Base-by-base conservation (phyloP, 2,329 filamentous ascomycete species). In the Botryotinia convoluta region DNA sequence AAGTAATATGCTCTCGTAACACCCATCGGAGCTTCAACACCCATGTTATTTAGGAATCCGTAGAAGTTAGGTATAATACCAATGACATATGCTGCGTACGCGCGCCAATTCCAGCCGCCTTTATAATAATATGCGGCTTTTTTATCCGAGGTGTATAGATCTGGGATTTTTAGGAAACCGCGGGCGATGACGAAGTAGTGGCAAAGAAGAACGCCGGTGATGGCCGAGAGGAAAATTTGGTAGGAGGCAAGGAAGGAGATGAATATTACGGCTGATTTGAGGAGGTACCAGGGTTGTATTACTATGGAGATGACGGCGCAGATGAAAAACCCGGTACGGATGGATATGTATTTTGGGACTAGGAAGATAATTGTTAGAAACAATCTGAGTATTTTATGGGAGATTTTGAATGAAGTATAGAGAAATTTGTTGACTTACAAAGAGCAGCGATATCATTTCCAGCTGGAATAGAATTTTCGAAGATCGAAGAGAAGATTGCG, bases 1-100 rank as follows among this genome's bases (percentile, higher is more conserved):
- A 90, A 82, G 74, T 87, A 88, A 76, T 90, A 90, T 79, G 89
- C 88, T 26, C 80, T 77, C 0, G 79, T 80, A 4, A 83, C 77
- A 0, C 80, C 80, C 0, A 80, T 7, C 1, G 83, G 83, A 0
- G 81, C 81, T 0, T 67, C 5, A 6, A 84, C 82, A 2, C 83
- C 83, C 80, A 84, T 82, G 35, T 83, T 81, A 73, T 82, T 79
- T 3, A 84, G 76, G 63, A 85, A 85, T 1, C 83, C 83, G 63
- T 82, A 83, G 65, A 85, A 83, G 62, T 84, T 84, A 0, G 83
- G 82, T 8, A 79, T 78, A n/a, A 84, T 79, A 22, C 81, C 82
- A 48, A 82, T 61, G 1, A 84, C 39, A 35, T 82, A 83, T 0
- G 81, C 80, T 1, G 78, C 71, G 64, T 81, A 82, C 0, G 80